A percentile compares a stretch with the other conserved stretches of the same genome.
Evolutionary conservation across 176 grass and related monocot genomes (phyloP).

Genomic region (Oryza meyeriana): DNA sequence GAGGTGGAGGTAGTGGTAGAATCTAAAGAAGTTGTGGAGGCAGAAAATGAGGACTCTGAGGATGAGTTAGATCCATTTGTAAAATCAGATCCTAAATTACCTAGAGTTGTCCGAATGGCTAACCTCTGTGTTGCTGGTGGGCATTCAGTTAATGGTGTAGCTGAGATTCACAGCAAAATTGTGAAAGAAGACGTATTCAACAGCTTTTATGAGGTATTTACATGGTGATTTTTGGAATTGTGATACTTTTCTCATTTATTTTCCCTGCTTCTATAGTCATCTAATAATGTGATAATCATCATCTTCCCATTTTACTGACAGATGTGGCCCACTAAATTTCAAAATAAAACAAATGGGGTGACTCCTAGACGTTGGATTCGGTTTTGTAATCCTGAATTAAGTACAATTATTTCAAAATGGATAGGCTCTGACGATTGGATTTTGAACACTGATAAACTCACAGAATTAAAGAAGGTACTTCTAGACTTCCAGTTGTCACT

Average conservation of each 20-base stretch:
- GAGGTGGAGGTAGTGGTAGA: slow-evolving; percentile 29
- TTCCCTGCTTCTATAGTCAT: slow-evolving; percentile 4
- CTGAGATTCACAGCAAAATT: slow-evolving; percentile 98
- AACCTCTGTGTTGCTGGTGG: slow-evolving; percentile 95
- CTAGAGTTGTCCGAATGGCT: slow-evolving; percentile 85
- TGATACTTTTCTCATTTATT: background rate
- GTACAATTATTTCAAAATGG: slow-evolving; percentile 90
- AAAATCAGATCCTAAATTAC: slow-evolving; percentile 67
- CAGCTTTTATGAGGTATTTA: slow-evolving; percentile 88
- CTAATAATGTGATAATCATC: slow-evolving; percentile 1
- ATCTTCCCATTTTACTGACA: slow-evolving; percentile 39
- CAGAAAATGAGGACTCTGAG: slow-evolving; percentile 48
- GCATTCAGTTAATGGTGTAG: slow-evolving; percentile 93
- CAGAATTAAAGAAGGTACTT: slow-evolving; percentile 72
- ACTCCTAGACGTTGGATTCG: slow-evolving; percentile 95
- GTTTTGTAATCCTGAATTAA: slow-evolving; percentile 94
- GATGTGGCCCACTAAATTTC: slow-evolving; percentile 95
- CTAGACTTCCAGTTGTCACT: background rate
- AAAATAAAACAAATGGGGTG: slow-evolving; percentile 99
- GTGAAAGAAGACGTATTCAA: slow-evolving; percentile 97
- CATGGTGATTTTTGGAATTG: slow-evolving; percentile 8
- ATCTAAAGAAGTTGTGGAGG: slow-evolving; percentile 30
- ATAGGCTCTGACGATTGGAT: slow-evolving; percentile 93
- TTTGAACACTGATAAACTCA: slow-evolving; percentile 81
- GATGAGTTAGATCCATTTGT: slow-evolving; percentile 65